Percentiles rank a stretch among this genome's conserved stretches.
Evolutionary conservation across 306 rosid genomes (phyloP).

Genomic region (Mucuna pruriens): DNA sequence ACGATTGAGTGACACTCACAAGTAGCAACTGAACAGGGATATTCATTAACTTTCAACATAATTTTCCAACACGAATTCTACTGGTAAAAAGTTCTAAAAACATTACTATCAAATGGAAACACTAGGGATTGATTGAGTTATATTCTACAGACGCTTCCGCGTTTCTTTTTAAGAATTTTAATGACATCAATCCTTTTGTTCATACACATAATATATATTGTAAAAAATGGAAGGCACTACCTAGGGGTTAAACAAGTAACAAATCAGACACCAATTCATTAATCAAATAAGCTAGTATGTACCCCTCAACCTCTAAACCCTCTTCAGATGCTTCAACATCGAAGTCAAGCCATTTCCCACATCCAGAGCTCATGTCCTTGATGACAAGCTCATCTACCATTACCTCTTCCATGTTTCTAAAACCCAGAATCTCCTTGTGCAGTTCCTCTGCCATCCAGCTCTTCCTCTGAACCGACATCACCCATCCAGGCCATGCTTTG

Average conservation of each 20-base stretch:
- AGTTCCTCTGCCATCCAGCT: constrained; percentile 65
- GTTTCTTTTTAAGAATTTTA: constrained; percentile 22
- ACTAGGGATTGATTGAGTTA: neutral
- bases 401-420: constrained; percentile 64
- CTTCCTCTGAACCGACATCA: constrained; percentile 47
- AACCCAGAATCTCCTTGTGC: constrained; percentile 58
- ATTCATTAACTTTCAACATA: neutral
- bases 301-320: constrained; percentile 63
- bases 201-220: constrained; percentile 13
- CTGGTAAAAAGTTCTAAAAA: neutral
- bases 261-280: constrained; percentile 73
- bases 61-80: neutral
- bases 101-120: constrained; percentile 5
- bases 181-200: constrained; percentile 30
- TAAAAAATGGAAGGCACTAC: constrained; percentile 20
- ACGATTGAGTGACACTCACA: neutral
- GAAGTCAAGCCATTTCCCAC: constrained; percentile 82
- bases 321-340: constrained; percentile 69
- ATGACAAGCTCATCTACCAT: constrained; percentile 78
- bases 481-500: constrained; percentile 59
- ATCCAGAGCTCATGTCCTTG: constrained; percentile 78
- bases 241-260: constrained; percentile 38
- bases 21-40: neutral
- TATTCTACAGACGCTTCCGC: neutral
- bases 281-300: constrained; percentile 56